phyloP scores from a whole-genome alignment of 768 basidiomycete species.

The Phaffia australis region DNA sequence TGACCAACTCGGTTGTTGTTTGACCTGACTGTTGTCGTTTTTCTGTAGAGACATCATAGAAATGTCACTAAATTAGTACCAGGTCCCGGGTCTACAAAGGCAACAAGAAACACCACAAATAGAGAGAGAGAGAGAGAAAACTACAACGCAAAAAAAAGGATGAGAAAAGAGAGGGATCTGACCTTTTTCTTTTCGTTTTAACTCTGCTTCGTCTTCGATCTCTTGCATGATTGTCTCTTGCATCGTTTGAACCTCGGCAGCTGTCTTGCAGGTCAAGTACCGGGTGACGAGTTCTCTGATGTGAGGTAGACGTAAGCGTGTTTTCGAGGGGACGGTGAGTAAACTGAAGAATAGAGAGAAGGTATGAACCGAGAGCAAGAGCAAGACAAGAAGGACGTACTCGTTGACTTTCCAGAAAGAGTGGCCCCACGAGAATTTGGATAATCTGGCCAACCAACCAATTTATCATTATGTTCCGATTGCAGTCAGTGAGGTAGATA shows the following conservation, averaged over 20 bases:
- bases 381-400: constrained; percentile 40
- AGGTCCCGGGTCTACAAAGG: no score
- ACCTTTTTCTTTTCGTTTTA: constrained; percentile 31
- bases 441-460: constrained; percentile 39
- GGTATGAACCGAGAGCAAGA: constrained; percentile 8
- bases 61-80: background rate
- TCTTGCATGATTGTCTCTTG: constrained; percentile 37
- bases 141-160: background rate
- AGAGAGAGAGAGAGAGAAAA: background rate
- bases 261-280: constrained; percentile 58
- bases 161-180: constrained; percentile 9
- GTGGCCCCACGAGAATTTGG: constrained; percentile 81
- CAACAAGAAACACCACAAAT: background rate
- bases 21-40: constrained; percentile 19
- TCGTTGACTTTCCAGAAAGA: constrained; percentile 78
- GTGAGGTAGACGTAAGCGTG: background rate
- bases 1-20: constrained; percentile 29
- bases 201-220: constrained; percentile 34
- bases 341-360: constrained; percentile 6
- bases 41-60: constrained; percentile 8
- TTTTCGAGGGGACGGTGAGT: constrained; percentile 2
- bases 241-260: constrained; percentile 37
- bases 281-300: constrained; percentile 55
- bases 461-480: background rate
- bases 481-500: background rate